These are phyloP conservation scores for Cylindricascospora bacillispora DNA, from an alignment of 1,139 yeast species.

Conservation along the genomic window DNA sequence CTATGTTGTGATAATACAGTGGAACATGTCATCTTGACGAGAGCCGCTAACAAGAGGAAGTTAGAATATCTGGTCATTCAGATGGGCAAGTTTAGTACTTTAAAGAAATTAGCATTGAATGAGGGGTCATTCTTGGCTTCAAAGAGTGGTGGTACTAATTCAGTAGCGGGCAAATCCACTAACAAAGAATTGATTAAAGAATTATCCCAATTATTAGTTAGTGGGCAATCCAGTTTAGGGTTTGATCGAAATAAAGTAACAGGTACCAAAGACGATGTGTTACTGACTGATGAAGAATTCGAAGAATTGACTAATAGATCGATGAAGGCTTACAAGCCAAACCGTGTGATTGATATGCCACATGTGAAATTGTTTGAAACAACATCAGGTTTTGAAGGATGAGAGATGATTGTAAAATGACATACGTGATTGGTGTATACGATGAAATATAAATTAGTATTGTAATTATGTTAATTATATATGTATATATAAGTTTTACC, in stretches of 20 bases:
- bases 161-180: constrained; percentile 9
- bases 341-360: constrained; percentile 15
- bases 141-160: constrained; percentile 8
- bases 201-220: constrained; percentile 18
- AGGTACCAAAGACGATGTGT: constrained; percentile 13
- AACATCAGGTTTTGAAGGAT: constrained; percentile 12
- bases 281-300: constrained; percentile 33
- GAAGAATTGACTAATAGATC: constrained; percentile 44
- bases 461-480: too few relatives aligned
- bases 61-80: constrained; percentile 77
- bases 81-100: constrained; percentile 61
- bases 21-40: constrained; percentile 67
- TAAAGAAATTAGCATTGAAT: constrained; percentile 30
- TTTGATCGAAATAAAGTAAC: constrained; percentile 8
- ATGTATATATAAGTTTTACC: too few relatives aligned
- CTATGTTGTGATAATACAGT: constrained; percentile 66
- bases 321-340: constrained; percentile 30
- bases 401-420: background rate
- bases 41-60: constrained; percentile 66
- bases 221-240: constrained; percentile 24
- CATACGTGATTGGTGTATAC: too few relatives aligned
- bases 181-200: constrained; percentile 22
- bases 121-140: constrained; percentile 21
- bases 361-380: constrained; percentile 24
- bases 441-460: too few relatives aligned